Base-by-base conservation (phyloP, 371 early-diverging fungal genomes). In the Amoeboaphelidium protococcarum region DNA sequence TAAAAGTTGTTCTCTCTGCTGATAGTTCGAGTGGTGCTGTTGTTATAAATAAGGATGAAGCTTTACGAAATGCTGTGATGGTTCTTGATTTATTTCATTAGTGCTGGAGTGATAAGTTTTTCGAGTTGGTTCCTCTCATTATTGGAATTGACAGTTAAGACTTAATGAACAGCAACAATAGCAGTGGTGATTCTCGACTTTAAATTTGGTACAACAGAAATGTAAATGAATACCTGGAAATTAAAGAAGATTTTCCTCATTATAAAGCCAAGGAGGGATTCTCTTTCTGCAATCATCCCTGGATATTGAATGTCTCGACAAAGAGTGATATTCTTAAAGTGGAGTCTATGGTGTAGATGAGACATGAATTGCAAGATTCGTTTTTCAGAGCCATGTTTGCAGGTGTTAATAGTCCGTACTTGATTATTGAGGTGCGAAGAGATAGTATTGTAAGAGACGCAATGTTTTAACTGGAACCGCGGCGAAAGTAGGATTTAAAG, bases 311-410 rank as follows among this genome's bases (percentile, higher is more conserved):
- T 23, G 73, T 87, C 58, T 68, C 73, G 2, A 74, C 80, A 12
- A 89, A 89, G 50, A 76, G 80, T 61, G 78, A 78, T 48, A 78
- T 91, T 43, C 70, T 91, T 52, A 80, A 78, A 41, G 68, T 80
- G 23, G 91, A 91, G 51, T 77, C 80, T 23, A 61, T 58, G 46
- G 58, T 55, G 23, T 48, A 40, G n/a, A 52, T 54, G 25, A 47
- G 46, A 3, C 40, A 47, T 42, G 40, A 49, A 43, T 37, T 48
- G 4, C 49, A 91, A 52, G 80, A 78, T 56, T 74, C 89, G 3
- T 84, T 85, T 50, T 84, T 85, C 59, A 66, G 80, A 22, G 80
- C 80, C 54, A 59, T 88, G 56, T 83, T 84, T 57, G 70, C 71
- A 31, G 86, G 86, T 45, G 71, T 80, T 6, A 74, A 71, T 4